Conservation (phyloP, 768 basidiomycete species). For the Xanthoconium stramineum region DNA sequence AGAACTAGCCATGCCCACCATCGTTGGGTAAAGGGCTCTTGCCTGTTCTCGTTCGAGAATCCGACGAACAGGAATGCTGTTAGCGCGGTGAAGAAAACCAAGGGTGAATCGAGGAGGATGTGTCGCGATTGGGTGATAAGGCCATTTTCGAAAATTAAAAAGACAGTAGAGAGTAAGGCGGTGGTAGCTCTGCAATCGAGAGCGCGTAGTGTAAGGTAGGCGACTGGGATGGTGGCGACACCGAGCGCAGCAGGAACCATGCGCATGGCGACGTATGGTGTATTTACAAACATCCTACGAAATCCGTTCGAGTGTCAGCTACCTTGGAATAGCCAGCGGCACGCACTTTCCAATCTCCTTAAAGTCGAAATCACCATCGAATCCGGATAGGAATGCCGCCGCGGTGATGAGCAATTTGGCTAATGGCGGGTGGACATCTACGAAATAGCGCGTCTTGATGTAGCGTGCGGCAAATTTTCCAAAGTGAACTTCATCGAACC, state of each 20-base stretch:
- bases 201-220: constrained; percentile 91
- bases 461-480: constrained; percentile 96
- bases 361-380: constrained; percentile 93
- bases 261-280: constrained; percentile 97
- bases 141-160: constrained; percentile 96
- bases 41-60: constrained; percentile 89
- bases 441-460: constrained; percentile 87
- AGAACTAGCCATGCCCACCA: constrained; percentile 96
- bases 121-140: constrained; percentile 93
- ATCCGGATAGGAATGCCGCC: constrained; percentile 83
- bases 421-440: constrained; percentile 96
- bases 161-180: constrained; percentile 83
- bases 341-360: constrained; percentile 95
- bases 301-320: constrained; percentile 1
- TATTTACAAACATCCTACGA: constrained; percentile 72
- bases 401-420: constrained; percentile 95
- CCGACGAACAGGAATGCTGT: constrained; percentile 83
- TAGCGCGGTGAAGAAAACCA: constrained; percentile 96
- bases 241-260: constrained; percentile 90
- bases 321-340: neutral
- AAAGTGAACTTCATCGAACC: constrained; percentile 98
- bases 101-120: constrained; percentile 96
- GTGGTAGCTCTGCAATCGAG: constrained; percentile 92
- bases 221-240: constrained; percentile 81
- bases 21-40: constrained; percentile 71